phyloP scores from a whole-genome alignment of 176 grass and related monocot species.

The Avena atlantica region DNA sequence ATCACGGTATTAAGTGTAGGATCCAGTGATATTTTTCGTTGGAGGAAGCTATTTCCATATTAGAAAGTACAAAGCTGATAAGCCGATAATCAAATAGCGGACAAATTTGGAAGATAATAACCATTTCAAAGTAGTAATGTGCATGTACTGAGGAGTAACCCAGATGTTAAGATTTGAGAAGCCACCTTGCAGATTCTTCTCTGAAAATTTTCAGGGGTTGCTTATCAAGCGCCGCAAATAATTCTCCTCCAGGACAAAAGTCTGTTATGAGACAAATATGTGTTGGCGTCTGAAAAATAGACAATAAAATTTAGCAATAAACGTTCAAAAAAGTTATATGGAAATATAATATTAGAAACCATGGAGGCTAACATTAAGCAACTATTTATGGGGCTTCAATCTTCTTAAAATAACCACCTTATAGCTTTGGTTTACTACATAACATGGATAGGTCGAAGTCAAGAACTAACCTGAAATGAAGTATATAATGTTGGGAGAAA shows the following conservation, averaged over 20 bases:
- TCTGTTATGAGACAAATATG: conserved; percentile 99
- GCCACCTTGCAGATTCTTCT: conserved; percentile 92
- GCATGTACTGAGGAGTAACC: background rate
- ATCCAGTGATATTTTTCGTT: conserved; percentile 3
- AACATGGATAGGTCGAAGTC: conserved; percentile 21
- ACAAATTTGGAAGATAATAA: conserved; percentile 7
- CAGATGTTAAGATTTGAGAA: background rate
- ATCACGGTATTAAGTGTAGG: background rate
- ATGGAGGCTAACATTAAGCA: conserved; percentile 9
- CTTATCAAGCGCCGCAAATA: conserved; percentile 88
- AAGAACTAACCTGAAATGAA: conserved; percentile 87
- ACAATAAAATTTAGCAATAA: conserved; percentile 44
- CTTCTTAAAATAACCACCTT: conserved; percentile 16
- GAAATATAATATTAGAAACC: conserved; percentile 15
- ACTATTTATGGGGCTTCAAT: background rate
- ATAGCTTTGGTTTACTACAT: conserved; percentile 30
- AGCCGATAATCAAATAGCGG: background rate
- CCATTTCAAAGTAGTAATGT: conserved; percentile 15
- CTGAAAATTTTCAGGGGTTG: conserved; percentile 94
- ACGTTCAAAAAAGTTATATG: conserved; percentile 12
- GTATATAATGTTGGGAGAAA: conserved; percentile 96
- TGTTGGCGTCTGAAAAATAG: conserved; percentile 81
- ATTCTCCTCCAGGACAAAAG: conserved; percentile 94
- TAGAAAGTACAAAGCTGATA: conserved; percentile 14
- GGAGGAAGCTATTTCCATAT: background rate